These are phyloP conservation scores for Calycina marina DNA, from an alignment of 2,329 filamentous ascomycete genomes.

Conservation along the genomic window DNA sequence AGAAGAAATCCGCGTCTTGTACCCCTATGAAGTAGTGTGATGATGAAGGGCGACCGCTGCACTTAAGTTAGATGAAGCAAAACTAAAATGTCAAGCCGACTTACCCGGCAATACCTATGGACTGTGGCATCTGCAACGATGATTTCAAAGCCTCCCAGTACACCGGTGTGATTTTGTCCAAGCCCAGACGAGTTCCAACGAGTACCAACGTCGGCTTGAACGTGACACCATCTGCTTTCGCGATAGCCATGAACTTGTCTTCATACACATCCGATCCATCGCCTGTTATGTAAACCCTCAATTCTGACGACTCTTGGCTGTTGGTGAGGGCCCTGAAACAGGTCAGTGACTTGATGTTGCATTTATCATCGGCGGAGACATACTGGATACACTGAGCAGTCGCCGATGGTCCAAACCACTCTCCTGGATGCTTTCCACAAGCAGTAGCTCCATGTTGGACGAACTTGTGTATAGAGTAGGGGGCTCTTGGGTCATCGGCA, in stretches of 20 bases:
- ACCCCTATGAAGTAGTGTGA: slow-evolving; percentile 57
- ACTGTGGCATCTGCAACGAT: slow-evolving; percentile 74
- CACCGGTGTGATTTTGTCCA: slow-evolving; percentile 85
- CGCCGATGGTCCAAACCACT: slow-evolving; percentile 98
- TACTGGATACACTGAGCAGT: slow-evolving; percentile 90
- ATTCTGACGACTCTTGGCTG: slow-evolving; percentile 40
- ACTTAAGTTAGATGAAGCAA: slow-evolving; percentile 6
- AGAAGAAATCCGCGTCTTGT: slow-evolving; percentile 73
- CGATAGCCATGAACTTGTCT: slow-evolving; percentile 68
- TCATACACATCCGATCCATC: slow-evolving; percentile 89
- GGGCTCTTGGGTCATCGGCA: slow-evolving; percentile 71
- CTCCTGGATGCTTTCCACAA: slow-evolving; percentile 88
- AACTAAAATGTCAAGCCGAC: slow-evolving; percentile 2
- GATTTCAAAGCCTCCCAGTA: slow-evolving; percentile 91
- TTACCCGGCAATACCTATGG: slow-evolving; percentile 91
- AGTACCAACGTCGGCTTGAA: slow-evolving; percentile 82
- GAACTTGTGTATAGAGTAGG: slow-evolving; percentile 91
- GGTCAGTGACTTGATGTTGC: slow-evolving; percentile 5
- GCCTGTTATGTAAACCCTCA: slow-evolving; percentile 78
- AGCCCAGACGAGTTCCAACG: slow-evolving; percentile 76
- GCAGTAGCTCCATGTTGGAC: slow-evolving; percentile 73
- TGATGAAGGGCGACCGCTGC: slow-evolving; percentile 80
- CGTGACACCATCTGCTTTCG: slow-evolving; percentile 45
- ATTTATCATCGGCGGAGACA: slow-evolving; percentile 21
- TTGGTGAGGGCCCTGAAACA: slow-evolving; percentile 55